Base-by-base conservation (phyloP, 371 early-diverging fungal genomes). In the Dipsacomyces acuminosporus region DNA sequence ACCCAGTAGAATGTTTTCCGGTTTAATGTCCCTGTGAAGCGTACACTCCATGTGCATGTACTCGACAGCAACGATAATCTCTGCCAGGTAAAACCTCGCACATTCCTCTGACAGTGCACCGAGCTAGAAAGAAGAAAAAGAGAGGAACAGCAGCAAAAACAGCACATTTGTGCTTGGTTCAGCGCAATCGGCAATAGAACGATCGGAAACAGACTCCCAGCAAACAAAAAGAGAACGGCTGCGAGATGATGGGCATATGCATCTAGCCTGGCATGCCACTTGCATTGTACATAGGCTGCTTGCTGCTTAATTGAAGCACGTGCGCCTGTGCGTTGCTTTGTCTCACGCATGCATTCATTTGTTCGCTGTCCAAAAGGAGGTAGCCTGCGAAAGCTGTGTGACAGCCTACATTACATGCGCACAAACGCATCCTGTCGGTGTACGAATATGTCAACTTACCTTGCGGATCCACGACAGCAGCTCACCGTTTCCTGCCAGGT, bases 401-500 rank as follows among this genome's bases (percentile, higher is more conserved):
- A n/a, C n/a, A n/a, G n/a, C n/a, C n/a, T n/a, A n/a, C n/a, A n/a
- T n/a, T n/a, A n/a, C n/a, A n/a, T n/a, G n/a, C n/a, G n/a, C n/a
- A n/a, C n/a, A n/a, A n/a, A n/a, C n/a, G n/a, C n/a, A n/a, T n/a
- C n/a, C n/a, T n/a, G n/a, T n/a, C n/a, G n/a, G n/a, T 30, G 30
- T 7, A 30, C 11, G 23, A 15, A 46, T 19, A 18, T 46, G n/a
- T 18, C 45, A 35, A 18, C 61, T 54, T 56, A 71, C 71, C 61
- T 79, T 73, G 52, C 84, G 89, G 33, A 96, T 76, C 74, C 88
- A 92, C 57, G 86, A 79, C 69, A 96, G 88, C 35, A 96, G 69
- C 70, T 96, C 96, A 9, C 96, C 95, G 47, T 96, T 94, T 14
- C 79, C 59, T 75, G 87, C 88, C 61, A 89, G 51, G 67, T 90